Base-by-base conservation (phyloP, 805 yeast genomes). In the Wickerhamiella kurtzmanii region DNA sequence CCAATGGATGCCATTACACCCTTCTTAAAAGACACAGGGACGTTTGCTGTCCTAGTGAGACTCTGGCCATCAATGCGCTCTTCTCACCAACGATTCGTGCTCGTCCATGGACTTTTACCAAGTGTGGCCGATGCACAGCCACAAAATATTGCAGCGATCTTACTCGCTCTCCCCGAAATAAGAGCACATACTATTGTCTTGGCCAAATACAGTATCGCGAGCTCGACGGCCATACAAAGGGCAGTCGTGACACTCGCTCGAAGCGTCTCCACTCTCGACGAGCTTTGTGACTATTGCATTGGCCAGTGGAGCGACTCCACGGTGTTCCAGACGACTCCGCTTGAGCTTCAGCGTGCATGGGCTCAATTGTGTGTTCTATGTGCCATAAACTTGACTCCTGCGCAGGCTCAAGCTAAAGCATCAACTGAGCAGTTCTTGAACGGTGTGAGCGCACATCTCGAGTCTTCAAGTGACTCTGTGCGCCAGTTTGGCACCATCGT, bases 401-500 rank as follows among this genome's bases (percentile, higher is more conserved):
- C 50, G 0, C 53, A 59, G 18, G 50, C 70, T 0, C 41, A 46
- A 8, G 53, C 49, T 1, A 19, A 77, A 1, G 58, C 76, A 3
- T 59, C 56, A 11, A 62, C 69, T 6, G 46, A 62, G 2, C 45
- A 45, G 0, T 79, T 80, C 53, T 58, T 80, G 15, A 57, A 65
- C 20, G 70, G 76, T 0, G 67, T 82, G n/a, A 72, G 82, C 0
- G 63, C 68, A 44, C 65, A 80, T 35, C 64, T 82, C n/a, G 69
- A 68, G 21, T 73, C 81, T 0, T 67, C 68, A 41, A 68, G 76
- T 1, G 55, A 60, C 1, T 58, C 56, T n/a, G 61, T 71, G 1
- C 70, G 83, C 47, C 56, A 67, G 13, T 60, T 79, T 28, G 87
- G 79, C 0, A 74, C 80, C 60, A 56, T 72, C 15, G 59, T 80